Evolutionary conservation across 495 filamentous ascomycete genomes (phyloP), one percentile per base, ranked within the genome.

Genomic region (Talaromyces borbonicus): DNA sequence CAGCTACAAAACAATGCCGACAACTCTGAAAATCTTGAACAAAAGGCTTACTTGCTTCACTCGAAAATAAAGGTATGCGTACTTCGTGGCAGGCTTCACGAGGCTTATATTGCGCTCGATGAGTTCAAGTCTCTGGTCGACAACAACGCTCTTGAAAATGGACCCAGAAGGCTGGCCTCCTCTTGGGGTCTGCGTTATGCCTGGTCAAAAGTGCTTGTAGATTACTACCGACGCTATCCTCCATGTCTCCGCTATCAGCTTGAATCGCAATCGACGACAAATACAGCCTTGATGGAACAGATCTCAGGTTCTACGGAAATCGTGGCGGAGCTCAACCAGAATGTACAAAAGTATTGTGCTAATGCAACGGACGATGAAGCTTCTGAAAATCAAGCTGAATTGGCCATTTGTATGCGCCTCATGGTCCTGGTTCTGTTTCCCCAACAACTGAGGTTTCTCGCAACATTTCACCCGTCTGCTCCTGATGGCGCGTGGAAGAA

Each of bases 141-240:
- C 26, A 22, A 43, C 27, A 43, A 18, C n/a, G 12, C 22, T 14
- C 18, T 24, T 23, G 6, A 22, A 9, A 26, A 5, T 14, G 38
- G 26, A 26, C 38, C 38, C 1, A 41, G 8, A 33, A 8, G 25
- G 46, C 32, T 23, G 52, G 19, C 46, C 50, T 5, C 54, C 29
- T 52, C 56, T 52, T 59, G 56, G 56, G 56, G 56, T 19, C 32
- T 54, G 26, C 51, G 56, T 19, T 59, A 54, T 29, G 46, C 49
- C 14, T 49, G 53, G n/a, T 56, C 53, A 38, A 52, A 50, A 25
- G 42, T 49, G 11, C 47, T 56, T 0, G 52, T 52, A 30, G 54
- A 59, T 26, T 54, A 48, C 42, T 56, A 47, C 25, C 48, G 56
- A 29, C 56, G 56, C 24, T 54, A 43, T 12, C 54, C 54, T 7